A percentile compares a stretch with the other conserved stretches of the same genome.
Conservation (phyloP, 2,329 filamentous ascomycete genomes). For the Biscogniauxia mediterranea region DNA sequence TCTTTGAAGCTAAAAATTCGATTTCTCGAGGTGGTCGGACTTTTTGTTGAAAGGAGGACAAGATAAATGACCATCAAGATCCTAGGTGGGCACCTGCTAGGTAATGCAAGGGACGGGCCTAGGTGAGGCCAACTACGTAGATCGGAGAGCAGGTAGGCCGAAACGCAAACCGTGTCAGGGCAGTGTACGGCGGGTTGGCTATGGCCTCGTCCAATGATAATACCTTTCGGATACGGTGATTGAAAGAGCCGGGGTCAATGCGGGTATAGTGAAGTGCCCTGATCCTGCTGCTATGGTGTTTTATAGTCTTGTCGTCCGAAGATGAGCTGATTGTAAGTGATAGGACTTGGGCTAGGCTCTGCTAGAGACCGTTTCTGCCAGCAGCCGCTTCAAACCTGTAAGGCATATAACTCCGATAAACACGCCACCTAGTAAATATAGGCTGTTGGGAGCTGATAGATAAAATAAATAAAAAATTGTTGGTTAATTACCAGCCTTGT, state of each 20-base stretch:
- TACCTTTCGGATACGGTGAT: slow-evolving; percentile 5
- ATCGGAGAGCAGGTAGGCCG: slow-evolving; percentile 18
- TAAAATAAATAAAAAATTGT: too few species aligned
- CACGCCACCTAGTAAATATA: neutral
- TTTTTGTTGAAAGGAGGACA: neutral
- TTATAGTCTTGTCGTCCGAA: slow-evolving; percentile 8
- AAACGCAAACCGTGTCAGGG: slow-evolving; percentile 28
- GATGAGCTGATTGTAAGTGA: neutral
- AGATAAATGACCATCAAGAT: neutral
- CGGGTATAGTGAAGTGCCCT: slow-evolving; percentile 13
- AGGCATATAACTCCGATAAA: neutral
- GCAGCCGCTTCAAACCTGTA: slow-evolving; percentile 4
- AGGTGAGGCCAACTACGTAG: slow-evolving; percentile 5
- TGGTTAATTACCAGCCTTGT: too few species aligned
- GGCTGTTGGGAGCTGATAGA: too few species aligned
- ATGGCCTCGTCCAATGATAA: slow-evolving; percentile 15
- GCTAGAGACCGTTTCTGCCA: slow-evolving; percentile 14
- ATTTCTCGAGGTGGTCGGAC: neutral
- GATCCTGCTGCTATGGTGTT: slow-evolving; percentile 13
- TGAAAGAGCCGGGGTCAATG: slow-evolving; percentile 10
- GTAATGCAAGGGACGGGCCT: neutral
- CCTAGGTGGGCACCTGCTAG: neutral
- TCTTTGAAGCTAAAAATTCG: neutral
- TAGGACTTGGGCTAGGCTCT: slow-evolving; percentile 6
- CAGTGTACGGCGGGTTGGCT: slow-evolving; percentile 14